Percentiles rank a stretch among this genome's conserved stretches.
phyloP scores from a whole-genome alignment of 2,329 filamentous ascomycete species.

The Aspergillus nomiae region DNA sequence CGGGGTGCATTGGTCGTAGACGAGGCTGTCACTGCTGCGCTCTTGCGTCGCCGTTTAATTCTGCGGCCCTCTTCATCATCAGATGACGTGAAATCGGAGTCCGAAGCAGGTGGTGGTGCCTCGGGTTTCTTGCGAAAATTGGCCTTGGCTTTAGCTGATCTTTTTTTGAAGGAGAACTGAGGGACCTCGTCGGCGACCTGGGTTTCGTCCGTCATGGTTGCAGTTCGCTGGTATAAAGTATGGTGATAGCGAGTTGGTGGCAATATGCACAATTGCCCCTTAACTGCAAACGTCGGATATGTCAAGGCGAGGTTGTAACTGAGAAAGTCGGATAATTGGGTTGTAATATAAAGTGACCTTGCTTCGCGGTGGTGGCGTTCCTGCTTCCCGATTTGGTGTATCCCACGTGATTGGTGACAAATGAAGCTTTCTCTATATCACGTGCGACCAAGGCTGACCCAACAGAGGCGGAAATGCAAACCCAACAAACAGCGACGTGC shows the following conservation, averaged over 20 bases:
- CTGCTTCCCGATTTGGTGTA: background rate
- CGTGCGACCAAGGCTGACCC: background rate
- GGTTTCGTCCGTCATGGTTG: constrained; percentile 34
- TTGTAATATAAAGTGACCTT: background rate
- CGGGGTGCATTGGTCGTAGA: constrained; percentile 44
- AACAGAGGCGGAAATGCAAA: constrained; percentile 4
- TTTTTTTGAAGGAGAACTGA: constrained; percentile 73
- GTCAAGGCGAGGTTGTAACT: background rate
- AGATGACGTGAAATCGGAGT: constrained; percentile 66
- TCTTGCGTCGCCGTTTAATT: constrained; percentile 77
- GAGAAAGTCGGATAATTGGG: background rate
- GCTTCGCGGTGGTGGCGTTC: background rate
- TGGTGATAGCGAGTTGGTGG: background rate
- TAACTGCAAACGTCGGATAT: background rate
- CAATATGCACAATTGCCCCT: background rate
- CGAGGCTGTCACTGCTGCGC: constrained; percentile 67
- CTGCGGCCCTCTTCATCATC: constrained; percentile 76
- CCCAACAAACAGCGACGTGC: constrained; percentile 2
- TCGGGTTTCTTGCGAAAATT: constrained; percentile 79
- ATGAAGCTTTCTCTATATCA: constrained; percentile 1
- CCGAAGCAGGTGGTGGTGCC: constrained; percentile 69
- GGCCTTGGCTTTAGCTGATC: constrained; percentile 72
- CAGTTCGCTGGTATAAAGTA: background rate
- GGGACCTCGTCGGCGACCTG: constrained; percentile 27
- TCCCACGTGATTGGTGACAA: constrained; percentile 3